Percentiles rank a stretch among this genome's conserved stretches.
Conservation (phyloP, 1,284 basidiomycete genomes). For the Ustilago loliicola region DNA sequence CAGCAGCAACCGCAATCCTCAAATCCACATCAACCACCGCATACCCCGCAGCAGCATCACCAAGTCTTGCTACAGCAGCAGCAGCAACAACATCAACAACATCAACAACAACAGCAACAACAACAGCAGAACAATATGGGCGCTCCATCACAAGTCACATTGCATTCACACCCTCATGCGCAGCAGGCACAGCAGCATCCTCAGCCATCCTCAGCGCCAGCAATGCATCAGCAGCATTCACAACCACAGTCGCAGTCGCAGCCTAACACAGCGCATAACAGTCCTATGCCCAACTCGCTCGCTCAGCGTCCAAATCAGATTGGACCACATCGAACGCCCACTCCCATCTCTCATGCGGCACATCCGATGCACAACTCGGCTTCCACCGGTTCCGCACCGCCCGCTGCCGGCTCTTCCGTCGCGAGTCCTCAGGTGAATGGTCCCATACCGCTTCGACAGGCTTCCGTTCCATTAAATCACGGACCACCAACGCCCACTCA, state of each 20-base stretch:
- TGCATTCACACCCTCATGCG: constrained; percentile 38
- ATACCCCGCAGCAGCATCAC: constrained; percentile 25
- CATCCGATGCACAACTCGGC: constrained; percentile 34
- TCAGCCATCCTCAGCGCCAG: constrained; percentile 14
- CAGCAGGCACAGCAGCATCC: constrained; percentile 26
- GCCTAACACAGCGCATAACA: constrained; percentile 37
- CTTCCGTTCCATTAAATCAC: constrained; percentile 40
- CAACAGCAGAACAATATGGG: constrained; percentile 27
- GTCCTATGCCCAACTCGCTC: constrained; percentile 28
- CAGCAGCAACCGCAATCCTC: constrained; percentile 21
- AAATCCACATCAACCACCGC: constrained; percentile 21
- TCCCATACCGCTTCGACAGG: constrained; percentile 34
- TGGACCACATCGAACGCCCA: constrained; percentile 37
- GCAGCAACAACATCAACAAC: constrained; percentile 15
- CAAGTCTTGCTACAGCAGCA: constrained; percentile 16
- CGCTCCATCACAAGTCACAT: constrained; percentile 26
- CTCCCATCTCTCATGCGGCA: constrained; percentile 24
- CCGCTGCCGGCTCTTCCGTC: constrained; percentile 12
- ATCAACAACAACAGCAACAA: constrained; percentile 4
- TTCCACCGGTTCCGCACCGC: constrained; percentile 23
- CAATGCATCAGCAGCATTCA: constrained; percentile 22
- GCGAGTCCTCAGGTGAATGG: constrained; percentile 39
- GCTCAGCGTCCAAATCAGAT: constrained; percentile 31
- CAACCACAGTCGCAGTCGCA: constrained; percentile 31
- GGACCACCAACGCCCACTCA: constrained; percentile 41